Conservation (phyloP, 352 stramenopile species). For the Pythium graminicola region DNA sequence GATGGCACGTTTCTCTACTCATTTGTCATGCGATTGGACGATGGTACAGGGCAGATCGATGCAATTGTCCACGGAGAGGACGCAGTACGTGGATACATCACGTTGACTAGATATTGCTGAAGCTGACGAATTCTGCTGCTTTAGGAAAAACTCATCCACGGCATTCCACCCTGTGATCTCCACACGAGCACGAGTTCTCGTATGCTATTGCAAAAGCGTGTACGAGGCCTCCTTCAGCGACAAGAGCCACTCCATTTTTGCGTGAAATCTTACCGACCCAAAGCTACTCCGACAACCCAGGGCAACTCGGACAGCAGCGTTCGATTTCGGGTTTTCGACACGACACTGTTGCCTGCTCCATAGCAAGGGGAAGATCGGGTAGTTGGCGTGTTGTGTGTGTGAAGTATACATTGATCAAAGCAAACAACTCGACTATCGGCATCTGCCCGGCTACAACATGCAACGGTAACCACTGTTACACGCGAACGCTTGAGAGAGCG, state of each 20-base stretch:
- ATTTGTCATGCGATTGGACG: constrained; percentile 53
- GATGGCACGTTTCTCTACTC: constrained; percentile 50
- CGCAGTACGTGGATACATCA: constrained; percentile 34
- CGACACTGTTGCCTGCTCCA: constrained; percentile 25
- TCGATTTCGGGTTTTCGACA: constrained; percentile 70
- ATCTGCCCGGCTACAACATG: neutral
- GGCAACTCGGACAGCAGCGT: constrained; percentile 19
- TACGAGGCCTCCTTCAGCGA: constrained; percentile 29
- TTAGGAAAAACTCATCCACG: constrained; percentile 65
- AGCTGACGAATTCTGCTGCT: neutral
- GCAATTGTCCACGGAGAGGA: constrained; percentile 66
- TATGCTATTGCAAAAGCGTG: constrained; percentile 39
- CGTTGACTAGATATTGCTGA: neutral
- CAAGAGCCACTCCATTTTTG: constrained; percentile 42
- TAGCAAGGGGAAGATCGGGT: no score
- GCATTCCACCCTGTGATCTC: constrained; percentile 63
- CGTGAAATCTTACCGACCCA: constrained; percentile 57
- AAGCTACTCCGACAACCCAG: constrained; percentile 9
- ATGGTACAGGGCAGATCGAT: constrained; percentile 42
- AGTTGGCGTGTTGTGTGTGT: neutral
- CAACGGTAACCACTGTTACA: constrained; percentile 1
- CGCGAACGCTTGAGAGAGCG: constrained; percentile 12
- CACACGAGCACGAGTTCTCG: constrained; percentile 42
- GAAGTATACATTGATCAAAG: constrained; percentile 8
- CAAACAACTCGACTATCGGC: neutral